A percentile compares a stretch with the other conserved stretches of the same genome.
Evolutionary conservation across 1,284 basidiomycete genomes (phyloP).

Genomic region (Sanghuangporus baumii): DNA sequence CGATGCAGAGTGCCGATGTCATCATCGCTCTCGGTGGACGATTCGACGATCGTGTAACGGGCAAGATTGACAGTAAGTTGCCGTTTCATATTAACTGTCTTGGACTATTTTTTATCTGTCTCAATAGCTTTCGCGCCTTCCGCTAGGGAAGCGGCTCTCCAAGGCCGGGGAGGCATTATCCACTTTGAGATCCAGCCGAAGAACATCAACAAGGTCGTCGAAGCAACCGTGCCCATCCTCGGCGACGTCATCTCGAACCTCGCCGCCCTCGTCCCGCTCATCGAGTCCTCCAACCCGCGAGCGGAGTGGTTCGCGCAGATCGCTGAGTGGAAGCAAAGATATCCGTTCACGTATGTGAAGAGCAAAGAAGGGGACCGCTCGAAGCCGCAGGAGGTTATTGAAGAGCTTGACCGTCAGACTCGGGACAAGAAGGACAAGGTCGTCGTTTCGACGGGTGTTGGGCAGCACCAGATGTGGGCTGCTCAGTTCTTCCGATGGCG

Average conservation of each 20-base stretch:
- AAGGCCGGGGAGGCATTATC: conserved; percentile 92
- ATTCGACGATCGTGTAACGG: conserved; percentile 98
- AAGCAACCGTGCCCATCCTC: conserved; percentile 90
- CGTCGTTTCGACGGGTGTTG: conserved; percentile 90
- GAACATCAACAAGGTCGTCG: conserved; percentile 98
- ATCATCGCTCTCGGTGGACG: conserved; percentile 95
- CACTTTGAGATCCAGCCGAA: conserved; percentile 99
- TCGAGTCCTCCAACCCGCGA: conserved; percentile 54
- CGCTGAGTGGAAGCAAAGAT: conserved; percentile 79
- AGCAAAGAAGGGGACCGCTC: conserved; percentile 61
- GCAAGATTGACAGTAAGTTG: conserved; percentile 66
- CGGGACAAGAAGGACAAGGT: conserved; percentile 80
- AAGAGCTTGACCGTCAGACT: conserved; percentile 81
- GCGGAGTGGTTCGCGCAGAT: conserved; percentile 82
- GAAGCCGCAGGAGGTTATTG: conserved; percentile 97
- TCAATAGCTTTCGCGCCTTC: conserved; percentile 77
- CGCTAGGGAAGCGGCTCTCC: conserved; percentile 79
- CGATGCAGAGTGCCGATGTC: conserved; percentile 96
- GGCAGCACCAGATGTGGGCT: conserved; percentile 99
- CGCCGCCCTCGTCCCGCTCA: conserved; percentile 75
- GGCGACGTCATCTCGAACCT: conserved; percentile 91
- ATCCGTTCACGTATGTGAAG: conserved; percentile 87
- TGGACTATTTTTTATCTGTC: not conserved
- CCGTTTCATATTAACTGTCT: not conserved
- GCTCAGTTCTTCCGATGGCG: conserved; percentile 93